Evolutionary conservation across 164 flowering plant genomes (phyloP).

Genomic region (Taxillus chinensis): DNA sequence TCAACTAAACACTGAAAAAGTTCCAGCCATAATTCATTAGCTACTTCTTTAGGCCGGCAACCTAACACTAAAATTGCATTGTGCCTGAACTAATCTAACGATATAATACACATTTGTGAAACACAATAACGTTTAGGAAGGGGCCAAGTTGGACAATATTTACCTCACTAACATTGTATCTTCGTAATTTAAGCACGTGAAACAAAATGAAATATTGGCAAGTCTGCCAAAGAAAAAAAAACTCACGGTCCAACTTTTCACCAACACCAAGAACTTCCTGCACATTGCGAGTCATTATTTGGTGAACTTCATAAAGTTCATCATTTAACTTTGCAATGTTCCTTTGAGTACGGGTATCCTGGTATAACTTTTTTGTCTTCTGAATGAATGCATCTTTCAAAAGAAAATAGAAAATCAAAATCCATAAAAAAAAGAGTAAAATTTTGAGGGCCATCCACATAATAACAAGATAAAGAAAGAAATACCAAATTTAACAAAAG

Average conservation of each 20-base stretch:
- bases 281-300: slow-evolving; percentile 94
- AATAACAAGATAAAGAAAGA: background rate
- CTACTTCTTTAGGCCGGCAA: too few relatives aligned
- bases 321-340: slow-evolving; percentile 84
- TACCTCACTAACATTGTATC: background rate
- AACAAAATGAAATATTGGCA: background rate
- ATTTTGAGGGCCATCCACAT: background rate
- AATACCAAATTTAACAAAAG: slow-evolving; percentile 83
- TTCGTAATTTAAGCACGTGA: background rate
- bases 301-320: slow-evolving; percentile 93
- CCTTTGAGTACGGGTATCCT: slow-evolving; percentile 81
- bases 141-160: background rate
- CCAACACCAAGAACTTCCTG: slow-evolving; percentile 99
- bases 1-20: too few relatives aligned
- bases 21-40: too few relatives aligned
- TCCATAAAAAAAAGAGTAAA: background rate
- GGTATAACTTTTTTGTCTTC: slow-evolving; percentile 80
- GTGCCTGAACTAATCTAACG: too few relatives aligned
- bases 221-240: background rate
- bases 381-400: slow-evolving; percentile 78
- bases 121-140: too few relatives aligned
- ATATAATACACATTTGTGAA: too few relatives aligned
- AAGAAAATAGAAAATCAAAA: slow-evolving; percentile 9
- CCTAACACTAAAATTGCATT: too few relatives aligned
- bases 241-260: slow-evolving; percentile 91